Evolutionary conservation across 208 protist species (phyloP), one percentile per base, ranked within the genome.

Genomic region (Leishmania gerbilli): DNA sequence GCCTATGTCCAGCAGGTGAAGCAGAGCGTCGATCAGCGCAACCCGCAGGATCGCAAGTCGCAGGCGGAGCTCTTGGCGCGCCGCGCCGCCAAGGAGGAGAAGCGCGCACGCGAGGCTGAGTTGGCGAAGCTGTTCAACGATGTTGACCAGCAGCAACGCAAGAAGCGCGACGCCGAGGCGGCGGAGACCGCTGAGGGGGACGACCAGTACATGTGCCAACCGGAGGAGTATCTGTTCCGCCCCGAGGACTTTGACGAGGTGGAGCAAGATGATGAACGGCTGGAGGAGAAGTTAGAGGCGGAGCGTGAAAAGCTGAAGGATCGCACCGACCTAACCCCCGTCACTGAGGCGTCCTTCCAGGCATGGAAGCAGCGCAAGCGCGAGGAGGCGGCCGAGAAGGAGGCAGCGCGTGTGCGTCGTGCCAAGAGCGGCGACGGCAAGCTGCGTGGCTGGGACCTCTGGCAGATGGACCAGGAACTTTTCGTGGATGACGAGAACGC

Each of bases 201-300:
- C 17, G 88, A 90, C 55, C 87, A 81, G 49, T 87, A 92, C 69
- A 86, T 90, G 69, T 93, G 86, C 80, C 86, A 90, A 71, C 92
- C 95, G 0, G 95, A 96, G 5, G 91, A 95, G 27, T 98, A 98
- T 84, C 91, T 98, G 24, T 98, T 96, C 87, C 90, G 89, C 21
- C 92, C 95, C 24, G 95, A 97, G 74, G 95, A 98, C 87, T 97
- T 97, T 76, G 95, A 97, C 13, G 93, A 96, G 75, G 91, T 97
- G 56, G 91, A 93, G 83, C 79, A 87, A 72, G 93, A 97, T 76
- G 93, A 97, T 15, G 85, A 86, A 27, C 89, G 95, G 3, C 88
- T 98, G 55, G 95, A 98, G 90, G 95, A 98, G 87, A 77, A 84
- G 77, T 84, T 98, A 27, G 95, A 98, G 90, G 85, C 86, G 55